Evolutionary conservation across 2,329 filamentous ascomycete species (phyloP), one percentile per base, ranked within the genome.

Genomic region (Botrytis galanthina): DNA sequence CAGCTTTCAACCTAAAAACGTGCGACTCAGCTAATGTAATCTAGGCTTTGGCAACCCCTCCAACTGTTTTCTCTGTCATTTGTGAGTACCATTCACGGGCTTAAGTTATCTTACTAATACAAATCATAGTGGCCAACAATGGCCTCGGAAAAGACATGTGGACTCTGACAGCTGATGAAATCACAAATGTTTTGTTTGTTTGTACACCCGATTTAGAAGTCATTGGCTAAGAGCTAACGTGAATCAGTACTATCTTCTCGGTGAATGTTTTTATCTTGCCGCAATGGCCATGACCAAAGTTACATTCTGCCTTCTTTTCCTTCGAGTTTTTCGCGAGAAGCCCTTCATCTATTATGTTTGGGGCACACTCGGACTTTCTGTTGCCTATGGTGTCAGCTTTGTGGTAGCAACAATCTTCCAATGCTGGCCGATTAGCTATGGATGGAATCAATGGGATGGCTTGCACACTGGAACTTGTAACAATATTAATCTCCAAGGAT

Each of bases 391-490:
- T 42, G 57, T 76, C 20, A 54, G 69, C 10, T 76, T 75, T 39
- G 44, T 68, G 5, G 4, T 32, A 4, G 54, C 69, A 16, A 69
- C 72, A 20, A 70, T 74, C 39, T 76, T 51, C 10, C 48, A 69
- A 64, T 89, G 87, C 78, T 79, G 76, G 1, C 88, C 88, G 0
- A 80, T 89, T 39, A 80, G 79, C 20, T 85, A 83, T 73, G 86
- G 84, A 78, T 90, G 88, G 88, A 81, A 79, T 0, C 81, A 81
- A 37, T 90, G 87, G 86, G 84, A 86, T 62, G 83, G 83, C 1
- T 79, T 83, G 68, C 81, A 84, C 39, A 12, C 78, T 0, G 87
- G 87, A 0, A 79, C 74, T 1, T 90, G 88, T 74, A 79, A 86
- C 42, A 82, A 87, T 73, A 80, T 86, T 74, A 87, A 86, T 72